These are phyloP conservation scores for Hyphodiscus hymeniophilus DNA, from an alignment of 495 filamentous ascomycete genomes.

Conservation along the genomic window DNA sequence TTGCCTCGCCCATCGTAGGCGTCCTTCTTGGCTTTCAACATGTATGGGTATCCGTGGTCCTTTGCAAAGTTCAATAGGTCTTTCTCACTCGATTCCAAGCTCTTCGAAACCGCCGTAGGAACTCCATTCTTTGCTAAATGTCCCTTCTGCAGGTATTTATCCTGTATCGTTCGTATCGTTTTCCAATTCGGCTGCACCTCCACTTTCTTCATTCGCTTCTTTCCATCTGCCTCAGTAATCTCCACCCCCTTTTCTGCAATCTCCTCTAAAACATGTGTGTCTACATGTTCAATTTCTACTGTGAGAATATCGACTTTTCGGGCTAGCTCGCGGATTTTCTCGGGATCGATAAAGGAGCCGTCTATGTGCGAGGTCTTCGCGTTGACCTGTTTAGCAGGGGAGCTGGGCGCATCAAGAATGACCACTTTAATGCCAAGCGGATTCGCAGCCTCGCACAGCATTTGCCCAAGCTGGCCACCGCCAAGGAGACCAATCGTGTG, in stretches of 20 bases:
- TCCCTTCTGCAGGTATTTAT: slow-evolving; percentile 91
- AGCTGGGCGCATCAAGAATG: slow-evolving; percentile 68
- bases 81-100: slow-evolving; percentile 40
- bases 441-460: slow-evolving; percentile 91
- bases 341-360: slow-evolving; percentile 76
- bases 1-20: slow-evolving; percentile 88
- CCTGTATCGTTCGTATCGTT: slow-evolving; percentile 87
- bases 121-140: slow-evolving; percentile 60
- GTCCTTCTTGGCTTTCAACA: slow-evolving; percentile 89
- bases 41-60: slow-evolving; percentile 75
- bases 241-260: slow-evolving; percentile 51
- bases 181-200: slow-evolving; percentile 80
- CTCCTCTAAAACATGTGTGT: slow-evolving; percentile 85
- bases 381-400: slow-evolving; percentile 90
- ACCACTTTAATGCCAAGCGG: slow-evolving; percentile 73
- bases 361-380: slow-evolving; percentile 63
- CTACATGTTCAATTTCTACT: slow-evolving; percentile 97
- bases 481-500: slow-evolving; percentile 55
- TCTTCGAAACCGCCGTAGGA: slow-evolving; percentile 60
- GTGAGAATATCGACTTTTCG: slow-evolving; percentile 75
- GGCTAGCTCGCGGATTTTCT: slow-evolving; percentile 70
- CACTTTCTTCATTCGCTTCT: slow-evolving; percentile 33
- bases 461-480: slow-evolving; percentile 83
- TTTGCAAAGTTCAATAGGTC: slow-evolving; percentile 48
- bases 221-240: slow-evolving; percentile 32